Conservation (phyloP, 75 land plant species). For the Cryptomeria japonica region DNA sequence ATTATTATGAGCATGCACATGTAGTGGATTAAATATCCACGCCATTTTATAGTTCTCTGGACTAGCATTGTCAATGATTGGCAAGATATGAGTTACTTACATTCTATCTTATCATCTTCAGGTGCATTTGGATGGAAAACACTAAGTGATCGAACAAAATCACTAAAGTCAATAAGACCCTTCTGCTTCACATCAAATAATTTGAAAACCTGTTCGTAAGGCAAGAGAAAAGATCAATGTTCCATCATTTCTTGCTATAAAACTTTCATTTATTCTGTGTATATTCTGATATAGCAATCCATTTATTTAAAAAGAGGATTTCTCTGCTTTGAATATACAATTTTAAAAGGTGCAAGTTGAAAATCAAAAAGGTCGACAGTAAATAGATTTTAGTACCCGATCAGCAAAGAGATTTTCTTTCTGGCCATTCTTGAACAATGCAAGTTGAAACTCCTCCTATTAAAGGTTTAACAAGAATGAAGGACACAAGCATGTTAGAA, state of each 20-base stretch:
- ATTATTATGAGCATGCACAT: background rate
- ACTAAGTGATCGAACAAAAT: slow-evolving; percentile 88
- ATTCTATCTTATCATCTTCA: slow-evolving; percentile 77
- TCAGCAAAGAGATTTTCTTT: slow-evolving; percentile 92
- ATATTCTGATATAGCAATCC: background rate
- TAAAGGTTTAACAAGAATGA: background rate
- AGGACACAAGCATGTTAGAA: background rate
- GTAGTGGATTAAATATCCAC: background rate
- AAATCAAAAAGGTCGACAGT: background rate
- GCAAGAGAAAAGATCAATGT: background rate
- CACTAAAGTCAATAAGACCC: slow-evolving; percentile 90
- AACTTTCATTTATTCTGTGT: background rate
- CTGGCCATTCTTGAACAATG: slow-evolving; percentile 77
- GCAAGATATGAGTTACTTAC: slow-evolving; percentile 34
- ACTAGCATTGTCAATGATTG: background rate
- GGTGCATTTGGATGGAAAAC: slow-evolving; percentile 95
- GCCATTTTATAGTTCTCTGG: background rate
- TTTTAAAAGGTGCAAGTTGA: background rate
- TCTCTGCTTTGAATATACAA: background rate
- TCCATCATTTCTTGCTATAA: background rate
- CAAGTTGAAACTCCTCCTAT: slow-evolving; percentile 91
- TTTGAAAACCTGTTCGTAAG: slow-evolving; percentile 75
- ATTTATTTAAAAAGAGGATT: background rate
- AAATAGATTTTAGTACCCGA: slow-evolving; percentile 58
- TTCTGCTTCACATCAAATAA: slow-evolving; percentile 83